phyloP scores from a whole-genome alignment of 129 eudicot species.

The Pseudognaphalium luteoalbum region DNA sequence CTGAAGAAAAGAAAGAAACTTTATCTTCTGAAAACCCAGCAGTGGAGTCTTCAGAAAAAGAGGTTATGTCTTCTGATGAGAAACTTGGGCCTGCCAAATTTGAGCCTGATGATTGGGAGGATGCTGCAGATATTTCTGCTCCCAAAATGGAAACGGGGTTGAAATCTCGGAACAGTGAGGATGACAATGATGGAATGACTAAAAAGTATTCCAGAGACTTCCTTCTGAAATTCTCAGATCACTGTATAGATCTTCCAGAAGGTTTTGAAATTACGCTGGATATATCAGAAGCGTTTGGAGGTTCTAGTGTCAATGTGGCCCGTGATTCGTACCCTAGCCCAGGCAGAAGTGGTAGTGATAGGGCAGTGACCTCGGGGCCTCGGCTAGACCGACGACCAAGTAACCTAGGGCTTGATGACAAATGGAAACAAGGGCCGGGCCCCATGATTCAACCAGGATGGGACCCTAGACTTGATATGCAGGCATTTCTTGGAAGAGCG shows the following conservation, averaged over 20 bases:
- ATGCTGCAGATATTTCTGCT: constrained; percentile 75
- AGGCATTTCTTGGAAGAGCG: constrained; percentile 44
- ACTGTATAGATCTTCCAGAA: constrained; percentile 63
- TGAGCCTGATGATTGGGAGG: constrained; percentile 99
- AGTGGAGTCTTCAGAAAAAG: constrained; percentile 38
- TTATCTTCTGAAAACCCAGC: constrained; percentile 34
- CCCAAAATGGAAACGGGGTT: constrained; percentile 55
- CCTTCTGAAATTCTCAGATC: constrained; percentile 78
- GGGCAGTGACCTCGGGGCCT: constrained; percentile 38
- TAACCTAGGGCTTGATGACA: constrained; percentile 56
- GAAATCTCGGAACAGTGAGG: constrained; percentile 41
- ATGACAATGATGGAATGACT: constrained; percentile 45
- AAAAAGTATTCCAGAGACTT: constrained; percentile 91
- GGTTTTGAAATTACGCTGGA: constrained; percentile 55
- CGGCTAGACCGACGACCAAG: constrained; percentile 61
- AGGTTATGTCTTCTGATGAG: constrained; percentile 23
- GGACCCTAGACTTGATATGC: constrained; percentile 54
- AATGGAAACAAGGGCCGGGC: constrained; percentile 63
- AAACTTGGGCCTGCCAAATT: constrained; percentile 41
- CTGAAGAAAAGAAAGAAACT: constrained; percentile 73
- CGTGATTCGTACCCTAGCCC: constrained; percentile 63
- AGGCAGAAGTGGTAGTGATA: constrained; percentile 54
- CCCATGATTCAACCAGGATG: constrained; percentile 43
- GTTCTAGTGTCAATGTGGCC: constrained; percentile 37
- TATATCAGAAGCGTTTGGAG: constrained; percentile 35